These are phyloP conservation scores for Acmispon strigosus DNA, from an alignment of 306 rosid genomes.

Conservation along the genomic window DNA sequence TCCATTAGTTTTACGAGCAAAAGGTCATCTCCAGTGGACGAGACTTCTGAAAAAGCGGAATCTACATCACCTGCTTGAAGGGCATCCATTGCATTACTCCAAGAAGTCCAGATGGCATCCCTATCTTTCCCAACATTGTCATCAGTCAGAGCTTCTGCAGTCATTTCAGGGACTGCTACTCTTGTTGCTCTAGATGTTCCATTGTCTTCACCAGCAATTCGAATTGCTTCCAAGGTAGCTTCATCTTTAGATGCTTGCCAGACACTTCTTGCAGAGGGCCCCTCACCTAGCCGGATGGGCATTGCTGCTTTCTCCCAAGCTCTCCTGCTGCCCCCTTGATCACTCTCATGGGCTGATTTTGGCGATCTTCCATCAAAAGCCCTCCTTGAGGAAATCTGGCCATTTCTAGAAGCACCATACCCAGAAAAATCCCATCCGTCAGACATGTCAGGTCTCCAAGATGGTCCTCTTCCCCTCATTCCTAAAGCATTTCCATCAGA, in stretches of 20 bases:
- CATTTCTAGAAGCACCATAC: slow-evolving; percentile 66
- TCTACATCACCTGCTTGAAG: slow-evolving; percentile 83
- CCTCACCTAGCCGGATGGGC: slow-evolving; percentile 82
- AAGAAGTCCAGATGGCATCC: slow-evolving; percentile 85
- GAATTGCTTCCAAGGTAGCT: slow-evolving; percentile 95
- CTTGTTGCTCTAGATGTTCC: slow-evolving; percentile 71
- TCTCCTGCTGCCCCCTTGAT: slow-evolving; percentile 75
- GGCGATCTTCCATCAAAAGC: slow-evolving; percentile 75
- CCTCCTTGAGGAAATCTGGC: slow-evolving; percentile 73
- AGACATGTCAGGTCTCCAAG: slow-evolving; percentile 75
- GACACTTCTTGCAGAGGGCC: slow-evolving; percentile 98
- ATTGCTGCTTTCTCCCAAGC: slow-evolving; percentile 87
- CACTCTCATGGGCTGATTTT: slow-evolving; percentile 67
- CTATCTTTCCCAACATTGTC: slow-evolving; percentile 64
- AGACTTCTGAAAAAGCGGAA: slow-evolving; percentile 76
- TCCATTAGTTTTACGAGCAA: slow-evolving; percentile 94
- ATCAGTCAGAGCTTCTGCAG: slow-evolving; percentile 72
- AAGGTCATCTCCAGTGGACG: slow-evolving; percentile 70
- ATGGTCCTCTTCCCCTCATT: slow-evolving; percentile 78
- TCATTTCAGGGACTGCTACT: slow-evolving; percentile 78
- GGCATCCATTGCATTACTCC: slow-evolving; percentile 94
- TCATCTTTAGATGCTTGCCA: slow-evolving; percentile 99
- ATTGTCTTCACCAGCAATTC: slow-evolving; percentile 90
- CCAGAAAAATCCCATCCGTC: slow-evolving; percentile 77
- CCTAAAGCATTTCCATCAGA: slow-evolving; percentile 63